Evolutionary conservation across 2,329 filamentous ascomycete species (phyloP), one percentile per base, ranked within the genome.

Genomic region (Aspergillus sp.): DNA sequence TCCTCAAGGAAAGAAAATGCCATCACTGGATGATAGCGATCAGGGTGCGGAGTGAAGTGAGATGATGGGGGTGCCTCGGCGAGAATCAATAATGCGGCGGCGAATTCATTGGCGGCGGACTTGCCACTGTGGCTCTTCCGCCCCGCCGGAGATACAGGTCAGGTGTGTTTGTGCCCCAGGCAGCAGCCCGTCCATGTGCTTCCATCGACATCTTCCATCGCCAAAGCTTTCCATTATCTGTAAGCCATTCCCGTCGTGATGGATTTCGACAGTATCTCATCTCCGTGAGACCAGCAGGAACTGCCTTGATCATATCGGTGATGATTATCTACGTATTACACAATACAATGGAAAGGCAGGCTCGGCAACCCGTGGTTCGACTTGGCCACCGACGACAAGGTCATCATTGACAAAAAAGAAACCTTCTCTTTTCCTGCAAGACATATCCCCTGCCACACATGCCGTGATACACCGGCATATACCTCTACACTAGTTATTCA

Each of bases 1-100:
- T 55, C 47, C 36, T 65, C 47, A 52, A 45, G 62, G 42, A 22
- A 50, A 56, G 50, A 39, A 58, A 65, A 58, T 63, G 64, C 71
- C 68, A 73, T 74, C 63, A 58, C 67, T 63, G 56, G 66, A 51
- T 54, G 52, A 54, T 60, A 56, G 55, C 58, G 65, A 65, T 52
- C 63, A 65, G 63, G 63, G 65, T 56, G 63, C 32, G 50, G 57
- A 29, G 26, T 9, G 26, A 29, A 56, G 51, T 54, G 32, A 29
- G 18, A 52, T 42, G 56, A 52, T 46, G 56, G 24, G 49, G 42
- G 56, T 45, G 47, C 49, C 53, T 29, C 54, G 49, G 29, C 49
- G 60, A 54, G 54, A 58, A 22, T 39, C 50, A 42, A 42, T 42
- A 16, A 32, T 39, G 50, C 29, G 50, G 50, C 50, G 50, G 50